Conservation (phyloP, 148 eudicot species). For the Pouteria glomerata region DNA sequence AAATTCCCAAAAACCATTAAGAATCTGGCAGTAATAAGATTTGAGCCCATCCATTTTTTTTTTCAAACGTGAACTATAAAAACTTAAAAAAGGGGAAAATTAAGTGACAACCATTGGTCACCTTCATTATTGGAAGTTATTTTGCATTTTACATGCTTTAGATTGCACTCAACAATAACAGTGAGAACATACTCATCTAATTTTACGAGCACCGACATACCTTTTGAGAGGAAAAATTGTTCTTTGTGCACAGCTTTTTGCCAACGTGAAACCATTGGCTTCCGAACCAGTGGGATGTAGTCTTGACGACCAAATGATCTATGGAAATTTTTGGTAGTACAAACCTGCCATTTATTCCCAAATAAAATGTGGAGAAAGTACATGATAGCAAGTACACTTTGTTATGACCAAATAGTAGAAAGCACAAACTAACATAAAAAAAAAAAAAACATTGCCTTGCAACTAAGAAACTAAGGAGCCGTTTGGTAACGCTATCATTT, state of each 20-base stretch:
- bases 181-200: not conserved
- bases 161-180: not conserved
- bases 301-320: constrained; percentile 9
- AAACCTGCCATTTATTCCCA: constrained; percentile 19
- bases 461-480: too few relatives aligned
- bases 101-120: not conserved
- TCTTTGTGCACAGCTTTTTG: constrained; percentile 16
- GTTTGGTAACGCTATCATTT: too few relatives aligned
- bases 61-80: not conserved
- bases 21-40: not conserved
- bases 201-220: constrained; percentile 13
- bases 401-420: not conserved
- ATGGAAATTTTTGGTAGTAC: not conserved
- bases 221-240: constrained; percentile 22
- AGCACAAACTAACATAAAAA: not conserved
- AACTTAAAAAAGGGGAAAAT: not conserved
- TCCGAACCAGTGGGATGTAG: constrained; percentile 27
- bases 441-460: too few relatives aligned
- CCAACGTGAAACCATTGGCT: constrained; percentile 26
- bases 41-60: not conserved
- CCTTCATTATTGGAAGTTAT: not conserved
- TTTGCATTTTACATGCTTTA: not conserved
- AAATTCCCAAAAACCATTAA: not conserved
- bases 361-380: not conserved
- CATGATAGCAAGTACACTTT: not conserved